These are phyloP conservation scores for Russula griseocarnosa DNA, from an alignment of 768 basidiomycete genomes.

Conservation along the genomic window DNA sequence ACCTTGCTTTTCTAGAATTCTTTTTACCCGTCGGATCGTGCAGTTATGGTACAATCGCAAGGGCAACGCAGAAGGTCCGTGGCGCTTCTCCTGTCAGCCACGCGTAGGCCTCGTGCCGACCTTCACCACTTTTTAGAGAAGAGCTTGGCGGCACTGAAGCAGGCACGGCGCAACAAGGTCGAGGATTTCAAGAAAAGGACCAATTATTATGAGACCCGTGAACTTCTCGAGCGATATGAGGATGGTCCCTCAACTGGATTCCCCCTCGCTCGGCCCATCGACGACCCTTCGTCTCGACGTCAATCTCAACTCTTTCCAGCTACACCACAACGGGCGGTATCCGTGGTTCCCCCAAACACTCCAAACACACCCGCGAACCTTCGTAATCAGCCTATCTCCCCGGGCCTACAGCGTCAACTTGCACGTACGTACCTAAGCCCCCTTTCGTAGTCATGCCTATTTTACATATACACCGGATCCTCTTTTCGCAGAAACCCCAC, in stretches of 20 bases:
- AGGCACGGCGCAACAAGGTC: conserved; percentile 77
- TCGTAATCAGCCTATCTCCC: conserved; percentile 26
- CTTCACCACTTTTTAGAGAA: conserved; percentile 53
- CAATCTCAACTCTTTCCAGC: conserved; percentile 32
- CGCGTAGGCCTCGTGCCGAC: conserved; percentile 14
- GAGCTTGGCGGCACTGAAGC: conserved; percentile 65
- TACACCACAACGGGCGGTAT: conserved; percentile 31
- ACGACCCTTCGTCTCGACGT: conserved; percentile 36
- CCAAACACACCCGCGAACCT: conserved; percentile 26
- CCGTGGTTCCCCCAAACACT: conserved; percentile 30
- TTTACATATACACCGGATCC: background rate
- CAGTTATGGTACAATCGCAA: conserved; percentile 81
- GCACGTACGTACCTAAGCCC: conserved; percentile 35
- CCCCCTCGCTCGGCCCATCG: conserved; percentile 39
- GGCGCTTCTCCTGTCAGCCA: background rate
- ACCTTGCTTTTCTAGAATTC: conserved; percentile 43
- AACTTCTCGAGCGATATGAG: conserved; percentile 87
- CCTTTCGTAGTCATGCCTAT: background rate
- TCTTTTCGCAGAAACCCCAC: conserved; percentile 37
- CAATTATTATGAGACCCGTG: conserved; percentile 89
- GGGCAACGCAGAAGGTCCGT: conserved; percentile 73
- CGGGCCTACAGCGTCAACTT: conserved; percentile 37
- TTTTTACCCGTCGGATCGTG: conserved; percentile 75
- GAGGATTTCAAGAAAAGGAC: conserved; percentile 98
- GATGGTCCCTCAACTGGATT: conserved; percentile 41